Base-by-base conservation (phyloP, 139 green algal genomes). In the Ettlia oleoabundans region DNA sequence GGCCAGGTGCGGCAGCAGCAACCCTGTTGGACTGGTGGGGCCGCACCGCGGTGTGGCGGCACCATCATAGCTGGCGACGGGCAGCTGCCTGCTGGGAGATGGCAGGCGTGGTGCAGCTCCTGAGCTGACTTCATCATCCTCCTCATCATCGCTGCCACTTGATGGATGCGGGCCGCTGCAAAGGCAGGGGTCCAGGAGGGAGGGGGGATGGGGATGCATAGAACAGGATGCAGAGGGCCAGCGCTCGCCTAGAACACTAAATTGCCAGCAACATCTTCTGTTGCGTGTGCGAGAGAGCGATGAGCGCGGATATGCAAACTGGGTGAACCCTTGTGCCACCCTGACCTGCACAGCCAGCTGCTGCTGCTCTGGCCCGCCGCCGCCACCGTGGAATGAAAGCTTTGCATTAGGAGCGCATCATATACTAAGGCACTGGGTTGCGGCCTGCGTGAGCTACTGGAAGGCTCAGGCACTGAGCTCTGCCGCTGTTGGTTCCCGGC, bases 1-100 rank as follows among this genome's bases (percentile, higher is more conserved):
- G 26, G 15, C 38, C 26, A 80, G 73, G 72, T 80, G 73, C 3
- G 73, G 52, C 73, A 80, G 53, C 73, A 80, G 73, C 73, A 80
- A 53, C 53, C 35, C 51, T 8, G 15, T 65, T 5, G 71, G 65
- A 19, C 65, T 65, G 47, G 47, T 32, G 0, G 73, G 73, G 33
- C 53, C 40, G 33, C 53, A 35, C 1, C 9, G 15, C 21, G 42
- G 8, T 9, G 41, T n/a, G 8, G 41, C 69, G 33, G 4, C 1
- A 18, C 52, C 35, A n/a, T 22, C 51, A 10, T 7, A 26, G 73
- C 52, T 7, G 73, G 8, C n/a, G 53, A 52, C 8, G 4, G 32
- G 1, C 35, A 32, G 65, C 33, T 72, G 65, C 65, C 55, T 15
- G 6, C 35, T 26, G 73, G 73, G 73, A 1, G 53, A 80, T 6